Base-by-base conservation (phyloP, 2,329 filamentous ascomycete genomes). In the Epichloe uncinata region DNA sequence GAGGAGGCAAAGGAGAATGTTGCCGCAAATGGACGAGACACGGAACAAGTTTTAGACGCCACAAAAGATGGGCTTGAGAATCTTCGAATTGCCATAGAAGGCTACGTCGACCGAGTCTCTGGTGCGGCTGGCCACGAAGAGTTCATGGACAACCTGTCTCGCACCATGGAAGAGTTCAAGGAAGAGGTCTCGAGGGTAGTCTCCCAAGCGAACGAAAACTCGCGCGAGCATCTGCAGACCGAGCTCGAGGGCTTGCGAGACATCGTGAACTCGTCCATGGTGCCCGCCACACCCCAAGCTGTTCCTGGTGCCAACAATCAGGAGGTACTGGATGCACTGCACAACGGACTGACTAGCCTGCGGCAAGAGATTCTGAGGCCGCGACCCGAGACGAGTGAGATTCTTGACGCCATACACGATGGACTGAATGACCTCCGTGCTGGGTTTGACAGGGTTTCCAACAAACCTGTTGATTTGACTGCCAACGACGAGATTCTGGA, bases 401-500 rank as follows among this genome's bases (percentile, higher is more conserved):
- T 95, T 11, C 73, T 97, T 1, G 88, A 95, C 61, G 86, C 90
- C 1, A 73, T 97, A 49, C 90, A 94, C 52, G 89, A 96, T 63
- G 90, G 90, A 2, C 75, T 97, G 6, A 82, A 85, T 54, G 82
- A 84, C 45, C 73, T 97, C 8, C 81, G 86, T 26, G 73, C 74
- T 30, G 84, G 88, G 53, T 84, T 97, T 51, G 89, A 95, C 52
- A 76, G 74, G 60, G 75, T 93, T 15, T 73, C 81, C 20, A 82
- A 91, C 61, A 93, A 88, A 67, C 86, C 89, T 5, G 72, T 80
- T 0, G 89, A 95, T 58, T 76, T 91, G 65, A 90, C 85, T 0
- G 82, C 87, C 51, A 91, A 86, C 52, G 87, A 95, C 55, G 89
- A 96, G 66, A 90, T 96, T 48, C 73, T 96, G 1, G 87, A 95